Evolutionary conservation across 192 early-diverging fungal genomes (phyloP).

Genomic region (Coemansia sp.): DNA sequence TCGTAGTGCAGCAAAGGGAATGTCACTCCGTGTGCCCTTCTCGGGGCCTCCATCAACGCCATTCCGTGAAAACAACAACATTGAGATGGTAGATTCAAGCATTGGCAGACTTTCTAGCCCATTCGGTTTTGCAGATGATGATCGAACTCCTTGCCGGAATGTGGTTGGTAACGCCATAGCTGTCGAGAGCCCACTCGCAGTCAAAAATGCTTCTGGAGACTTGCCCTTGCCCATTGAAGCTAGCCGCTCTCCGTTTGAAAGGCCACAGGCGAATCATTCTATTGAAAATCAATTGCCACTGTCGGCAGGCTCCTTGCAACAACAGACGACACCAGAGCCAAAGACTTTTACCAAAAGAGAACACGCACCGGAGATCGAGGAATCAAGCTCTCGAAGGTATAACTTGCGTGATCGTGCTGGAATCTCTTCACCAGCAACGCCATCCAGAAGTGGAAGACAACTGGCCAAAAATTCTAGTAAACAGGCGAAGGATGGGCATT

Average conservation of each 20-base stretch:
- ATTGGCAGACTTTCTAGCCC: not conserved
- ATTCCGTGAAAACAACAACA: not conserved
- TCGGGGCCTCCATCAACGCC: conserved; percentile 45
- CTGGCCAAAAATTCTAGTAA: not conserved
- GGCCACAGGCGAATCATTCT: conserved; percentile 1
- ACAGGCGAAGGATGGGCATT: not conserved
- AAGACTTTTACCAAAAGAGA: not conserved
- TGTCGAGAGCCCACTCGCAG: conserved; percentile 4
- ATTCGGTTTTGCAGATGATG: conserved; percentile 5
- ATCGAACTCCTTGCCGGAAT: conserved; percentile 11
- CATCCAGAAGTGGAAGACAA: not conserved
- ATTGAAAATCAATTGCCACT: not conserved
- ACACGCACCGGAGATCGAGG: not conserved
- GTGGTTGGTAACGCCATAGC: conserved; percentile 5
- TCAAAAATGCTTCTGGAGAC: conserved; percentile 12
- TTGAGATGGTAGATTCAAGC: not conserved
- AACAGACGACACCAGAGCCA: not conserved
- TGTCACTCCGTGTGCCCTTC: conserved; percentile 21
- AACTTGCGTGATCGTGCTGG: conserved; percentile 30
- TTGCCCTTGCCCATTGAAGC: conserved; percentile 3
- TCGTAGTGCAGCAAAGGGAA: not conserved
- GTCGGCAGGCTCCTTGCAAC: not conserved
- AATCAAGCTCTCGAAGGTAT: conserved; percentile 23
- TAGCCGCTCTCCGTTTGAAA: conserved; percentile 33
- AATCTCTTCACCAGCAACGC: not conserved